A percentile compares a stretch with the other conserved stretches of the same genome.
phyloP scores from a whole-genome alignment of 768 basidiomycete species.

The Podaxis carcinomalis region DNA sequence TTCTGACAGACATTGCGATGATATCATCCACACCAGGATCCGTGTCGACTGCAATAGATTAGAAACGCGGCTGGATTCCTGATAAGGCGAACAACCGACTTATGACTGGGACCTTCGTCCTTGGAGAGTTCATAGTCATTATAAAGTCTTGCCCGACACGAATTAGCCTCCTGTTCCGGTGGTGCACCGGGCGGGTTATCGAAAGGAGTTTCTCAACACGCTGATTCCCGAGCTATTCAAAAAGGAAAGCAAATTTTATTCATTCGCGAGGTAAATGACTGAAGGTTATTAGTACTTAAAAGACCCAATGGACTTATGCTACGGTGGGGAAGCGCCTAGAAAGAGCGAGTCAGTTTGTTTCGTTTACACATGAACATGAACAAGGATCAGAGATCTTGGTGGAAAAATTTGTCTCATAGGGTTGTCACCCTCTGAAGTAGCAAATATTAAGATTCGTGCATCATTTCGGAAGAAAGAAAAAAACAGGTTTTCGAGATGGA shows the following conservation, averaged over 20 bases:
- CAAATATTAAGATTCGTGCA: constrained; percentile 62
- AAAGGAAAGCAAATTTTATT: constrained; percentile 2
- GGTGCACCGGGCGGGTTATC: background rate
- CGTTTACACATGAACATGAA: background rate
- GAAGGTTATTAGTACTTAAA: background rate
- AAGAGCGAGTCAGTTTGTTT: background rate
- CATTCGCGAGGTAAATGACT: background rate
- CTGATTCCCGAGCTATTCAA: background rate
- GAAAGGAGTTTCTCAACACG: background rate
- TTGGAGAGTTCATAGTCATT: background rate
- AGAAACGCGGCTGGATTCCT: background rate
- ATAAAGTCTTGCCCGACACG: background rate
- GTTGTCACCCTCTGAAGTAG: constrained; percentile 75
- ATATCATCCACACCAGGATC: constrained; percentile 86
- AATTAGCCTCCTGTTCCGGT: too few species aligned
- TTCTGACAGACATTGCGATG: constrained; percentile 59
- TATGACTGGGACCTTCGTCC: constrained; percentile 51
- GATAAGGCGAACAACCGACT: constrained; percentile 38
- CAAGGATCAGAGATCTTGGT: constrained; percentile 72
- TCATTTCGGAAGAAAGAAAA: constrained; percentile 23
- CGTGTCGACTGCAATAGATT: constrained; percentile 57
- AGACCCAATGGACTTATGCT: background rate
- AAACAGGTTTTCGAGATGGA: background rate
- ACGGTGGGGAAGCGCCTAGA: background rate
- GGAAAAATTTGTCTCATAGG: constrained; percentile 70